Evolutionary conservation across 768 basidiomycete species (phyloP).

Genomic region (Lactarius vividus): DNA sequence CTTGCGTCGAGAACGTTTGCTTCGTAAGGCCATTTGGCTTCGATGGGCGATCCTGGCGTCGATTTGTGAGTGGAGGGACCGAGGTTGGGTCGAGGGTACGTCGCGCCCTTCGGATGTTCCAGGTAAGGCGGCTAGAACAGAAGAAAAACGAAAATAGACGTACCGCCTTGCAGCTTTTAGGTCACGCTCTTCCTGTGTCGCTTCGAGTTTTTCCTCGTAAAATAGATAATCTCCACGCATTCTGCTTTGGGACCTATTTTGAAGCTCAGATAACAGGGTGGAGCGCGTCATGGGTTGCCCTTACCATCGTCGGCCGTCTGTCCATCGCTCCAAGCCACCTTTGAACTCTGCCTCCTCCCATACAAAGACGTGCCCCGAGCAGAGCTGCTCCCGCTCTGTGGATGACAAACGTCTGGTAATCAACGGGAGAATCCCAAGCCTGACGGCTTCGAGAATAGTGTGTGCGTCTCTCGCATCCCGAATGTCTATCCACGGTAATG

Average conservation of each 20-base stretch:
- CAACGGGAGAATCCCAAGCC: constrained; percentile 64
- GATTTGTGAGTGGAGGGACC: constrained; percentile 54
- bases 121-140: constrained; percentile 1
- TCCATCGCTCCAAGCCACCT: constrained; percentile 64
- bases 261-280: constrained; percentile 8
- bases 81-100: constrained; percentile 61
- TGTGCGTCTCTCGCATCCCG: constrained; percentile 81
- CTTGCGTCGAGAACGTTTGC: constrained; percentile 79
- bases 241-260: constrained; percentile 72
- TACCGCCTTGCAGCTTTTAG: constrained; percentile 77
- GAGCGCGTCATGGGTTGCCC: constrained; percentile 14
- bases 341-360: constrained; percentile 84
- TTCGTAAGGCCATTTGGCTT: constrained; percentile 82
- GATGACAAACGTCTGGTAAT: constrained; percentile 68
- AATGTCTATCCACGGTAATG: constrained; percentile 47
- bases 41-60: constrained; percentile 73
- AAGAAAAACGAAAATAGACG: constrained; percentile 16
- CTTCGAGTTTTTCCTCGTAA: constrained; percentile 82
- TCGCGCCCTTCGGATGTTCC: constrained; percentile 43
- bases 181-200: constrained; percentile 74
- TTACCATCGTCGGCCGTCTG: constrained; percentile 77
- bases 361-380: constrained; percentile 76
- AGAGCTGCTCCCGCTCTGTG: constrained; percentile 64
- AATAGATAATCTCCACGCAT: constrained; percentile 83
- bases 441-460: constrained; percentile 71